Evolutionary conservation across 2,329 filamentous ascomycete species (phyloP).

Genomic region (Aureobasidium sp.): DNA sequence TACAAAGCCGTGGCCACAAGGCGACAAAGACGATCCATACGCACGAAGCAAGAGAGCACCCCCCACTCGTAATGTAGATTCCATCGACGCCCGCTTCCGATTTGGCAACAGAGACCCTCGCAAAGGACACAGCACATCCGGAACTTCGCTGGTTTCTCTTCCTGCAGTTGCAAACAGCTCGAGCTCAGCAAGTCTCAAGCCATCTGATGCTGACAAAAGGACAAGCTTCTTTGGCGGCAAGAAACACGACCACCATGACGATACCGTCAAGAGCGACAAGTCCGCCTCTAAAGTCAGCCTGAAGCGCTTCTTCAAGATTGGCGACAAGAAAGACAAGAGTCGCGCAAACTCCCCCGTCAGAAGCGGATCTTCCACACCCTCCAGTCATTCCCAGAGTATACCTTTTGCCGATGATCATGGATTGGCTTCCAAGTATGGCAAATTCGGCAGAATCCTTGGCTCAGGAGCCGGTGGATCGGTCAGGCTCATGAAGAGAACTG

Average conservation of each 20-base stretch:
- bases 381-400: constrained; percentile 29
- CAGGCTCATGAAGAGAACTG: constrained; percentile 83
- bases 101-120: constrained; percentile 70
- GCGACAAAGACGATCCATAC: constrained; percentile 78
- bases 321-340: constrained; percentile 45
- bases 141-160: constrained; percentile 9
- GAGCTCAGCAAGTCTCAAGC: constrained; percentile 7
- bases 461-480: constrained; percentile 94
- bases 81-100: constrained; percentile 74
- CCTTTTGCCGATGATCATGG: constrained; percentile 95
- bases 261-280: constrained; percentile 24
- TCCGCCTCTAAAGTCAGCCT: constrained; percentile 81
- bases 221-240: constrained; percentile 46
- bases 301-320: constrained; percentile 91
- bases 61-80: constrained; percentile 55
- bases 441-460: constrained; percentile 86
- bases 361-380: constrained; percentile 30
- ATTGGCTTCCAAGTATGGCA: constrained; percentile 84
- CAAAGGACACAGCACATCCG: constrained; percentile 33
- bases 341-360: constrained; percentile 18
- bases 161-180: constrained; percentile 15
- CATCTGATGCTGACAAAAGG: constrained; percentile 36
- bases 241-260: constrained; percentile 45
- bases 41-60: constrained; percentile 68
- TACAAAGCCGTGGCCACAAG: constrained; percentile 62